Percentiles rank a stretch among this genome's conserved stretches.
phyloP scores from a whole-genome alignment of 2,329 filamentous ascomycete species.

The Penicillium paneum region DNA sequence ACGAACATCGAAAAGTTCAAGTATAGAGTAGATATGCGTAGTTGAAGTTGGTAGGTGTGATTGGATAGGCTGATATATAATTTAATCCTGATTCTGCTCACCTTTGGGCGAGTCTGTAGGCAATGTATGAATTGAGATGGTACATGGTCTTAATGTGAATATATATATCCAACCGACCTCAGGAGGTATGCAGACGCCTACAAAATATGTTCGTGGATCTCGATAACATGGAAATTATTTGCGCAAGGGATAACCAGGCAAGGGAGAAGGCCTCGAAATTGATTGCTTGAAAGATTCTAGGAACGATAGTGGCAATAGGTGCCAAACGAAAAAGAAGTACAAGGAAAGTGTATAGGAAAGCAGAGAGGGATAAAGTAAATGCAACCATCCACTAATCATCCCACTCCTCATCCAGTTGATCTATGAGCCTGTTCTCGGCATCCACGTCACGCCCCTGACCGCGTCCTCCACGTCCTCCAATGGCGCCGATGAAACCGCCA shows the following conservation, averaged over 20 bases:
- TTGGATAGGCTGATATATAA: too few relatives aligned
- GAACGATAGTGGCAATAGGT: neutral
- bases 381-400: slow-evolving; percentile 57
- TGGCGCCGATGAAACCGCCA: slow-evolving; percentile 35
- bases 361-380: neutral
- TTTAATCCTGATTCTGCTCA: neutral
- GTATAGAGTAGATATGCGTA: neutral
- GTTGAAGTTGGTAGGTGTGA: neutral
- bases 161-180: neutral
- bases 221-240: neutral
- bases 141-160: neutral
- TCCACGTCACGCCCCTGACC: slow-evolving; percentile 51
- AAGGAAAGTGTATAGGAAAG: neutral
- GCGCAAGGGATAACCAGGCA: neutral
- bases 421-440: slow-evolving; percentile 89
- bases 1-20: neutral
- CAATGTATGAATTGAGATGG: neutral
- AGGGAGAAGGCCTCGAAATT: too few relatives aligned
- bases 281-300: neutral
- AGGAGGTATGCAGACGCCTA: too few relatives aligned
- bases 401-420: slow-evolving; percentile 96
- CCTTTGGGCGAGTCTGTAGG: neutral
- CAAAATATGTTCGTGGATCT: neutral
- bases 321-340: neutral
- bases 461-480: slow-evolving; percentile 31